Conservation (phyloP, 108 stramenopile genomes). For the Cyclotella sp. region DNA sequence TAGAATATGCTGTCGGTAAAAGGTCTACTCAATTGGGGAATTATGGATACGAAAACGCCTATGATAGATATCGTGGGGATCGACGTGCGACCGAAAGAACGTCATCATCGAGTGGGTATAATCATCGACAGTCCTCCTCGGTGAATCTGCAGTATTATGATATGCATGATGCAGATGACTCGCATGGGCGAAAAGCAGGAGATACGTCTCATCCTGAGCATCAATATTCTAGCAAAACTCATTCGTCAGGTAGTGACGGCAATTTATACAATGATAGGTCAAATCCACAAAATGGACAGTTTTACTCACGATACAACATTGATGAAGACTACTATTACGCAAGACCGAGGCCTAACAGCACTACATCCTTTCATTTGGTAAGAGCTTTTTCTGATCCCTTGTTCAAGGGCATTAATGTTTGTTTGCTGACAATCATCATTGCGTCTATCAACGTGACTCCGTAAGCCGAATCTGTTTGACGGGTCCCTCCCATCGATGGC, state of each 20-base stretch:
- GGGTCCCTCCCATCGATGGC: constrained; percentile 56
- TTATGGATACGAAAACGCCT: constrained; percentile 66
- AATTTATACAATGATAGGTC: not conserved
- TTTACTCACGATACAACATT: not conserved
- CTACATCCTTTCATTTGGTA: constrained; percentile 31
- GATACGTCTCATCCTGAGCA: constrained; percentile 29
- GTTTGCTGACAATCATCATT: not conserved
- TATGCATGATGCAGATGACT: no score
- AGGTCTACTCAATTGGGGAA: constrained; percentile 45
- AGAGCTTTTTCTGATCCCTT: not conserved
- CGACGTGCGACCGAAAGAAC: not conserved
- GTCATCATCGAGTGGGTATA: not conserved
- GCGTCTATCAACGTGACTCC: not conserved
- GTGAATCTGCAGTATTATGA: constrained; percentile 41
- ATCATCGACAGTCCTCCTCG: constrained; percentile 7
- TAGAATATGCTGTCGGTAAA: constrained; percentile 44
- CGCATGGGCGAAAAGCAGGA: no score
- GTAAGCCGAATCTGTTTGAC: constrained; percentile 62
- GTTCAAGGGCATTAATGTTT: not conserved
- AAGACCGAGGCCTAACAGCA: not conserved
- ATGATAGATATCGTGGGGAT: constrained; percentile 56
- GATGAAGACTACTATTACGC: not conserved
- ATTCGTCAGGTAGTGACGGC: not conserved
- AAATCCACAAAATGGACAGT: not conserved
- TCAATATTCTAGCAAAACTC: constrained; percentile 10